phyloP scores from a whole-genome alignment of 768 basidiomycete genomes.

The Lactifluus volemus region DNA sequence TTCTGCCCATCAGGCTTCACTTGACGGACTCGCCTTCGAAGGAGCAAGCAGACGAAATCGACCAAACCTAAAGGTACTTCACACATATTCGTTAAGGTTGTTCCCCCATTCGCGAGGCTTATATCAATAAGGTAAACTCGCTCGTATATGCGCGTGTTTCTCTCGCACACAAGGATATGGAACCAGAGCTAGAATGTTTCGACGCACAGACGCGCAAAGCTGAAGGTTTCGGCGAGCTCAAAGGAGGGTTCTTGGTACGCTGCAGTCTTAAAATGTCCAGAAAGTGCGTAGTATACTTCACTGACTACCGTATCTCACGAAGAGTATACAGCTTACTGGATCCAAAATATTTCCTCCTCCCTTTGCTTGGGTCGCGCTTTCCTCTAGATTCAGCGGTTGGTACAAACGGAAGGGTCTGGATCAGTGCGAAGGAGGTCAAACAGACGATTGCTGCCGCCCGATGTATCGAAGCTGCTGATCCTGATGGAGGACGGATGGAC shows the following conservation, averaged over 20 bases:
- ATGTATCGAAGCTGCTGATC: slow-evolving; percentile 76
- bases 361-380: slow-evolving; percentile 69
- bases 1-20: slow-evolving; percentile 69
- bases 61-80: slow-evolving; percentile 78
- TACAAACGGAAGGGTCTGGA: slow-evolving; percentile 88
- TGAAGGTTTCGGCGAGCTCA: slow-evolving; percentile 90
- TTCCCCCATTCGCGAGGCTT: neutral
- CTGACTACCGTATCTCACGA: neutral
- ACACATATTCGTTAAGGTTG: neutral
- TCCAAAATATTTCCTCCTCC: slow-evolving; percentile 74
- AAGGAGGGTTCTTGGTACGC: slow-evolving; percentile 74
- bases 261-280: slow-evolving; percentile 83
- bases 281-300: slow-evolving; percentile 45
- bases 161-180: slow-evolving; percentile 94
- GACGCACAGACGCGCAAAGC: slow-evolving; percentile 88
- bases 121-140: slow-evolving; percentile 61
- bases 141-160: slow-evolving; percentile 90
- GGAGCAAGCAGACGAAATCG: slow-evolving; percentile 91
- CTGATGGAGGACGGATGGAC: slow-evolving; percentile 59
- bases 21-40: slow-evolving; percentile 92
- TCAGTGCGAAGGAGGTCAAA: slow-evolving; percentile 62
- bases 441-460: slow-evolving; percentile 69
- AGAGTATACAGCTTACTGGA: slow-evolving; percentile 54
- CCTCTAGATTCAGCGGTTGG: slow-evolving; percentile 87
- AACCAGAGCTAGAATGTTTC: slow-evolving; percentile 95